phyloP scores from a whole-genome alignment of 2,329 filamentous ascomycete species.

The Allantophomopsis cytisporea region DNA sequence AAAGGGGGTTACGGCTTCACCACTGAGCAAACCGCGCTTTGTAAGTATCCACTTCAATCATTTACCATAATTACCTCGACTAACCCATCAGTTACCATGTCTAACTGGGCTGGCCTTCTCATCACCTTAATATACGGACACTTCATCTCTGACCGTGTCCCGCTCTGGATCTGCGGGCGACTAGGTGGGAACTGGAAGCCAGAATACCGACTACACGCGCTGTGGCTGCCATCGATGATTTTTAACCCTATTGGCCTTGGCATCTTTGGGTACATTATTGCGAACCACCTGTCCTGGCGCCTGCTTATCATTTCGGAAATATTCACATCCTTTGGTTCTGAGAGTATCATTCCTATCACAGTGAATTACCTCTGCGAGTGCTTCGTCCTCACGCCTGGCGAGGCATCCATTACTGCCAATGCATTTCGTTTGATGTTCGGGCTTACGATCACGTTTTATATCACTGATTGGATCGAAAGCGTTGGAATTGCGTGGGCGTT shows the following conservation, averaged over 20 bases:
- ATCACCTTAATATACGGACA: conserved; percentile 2
- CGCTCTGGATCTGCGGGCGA: conserved; percentile 2
- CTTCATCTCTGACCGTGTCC: conserved; percentile 2
- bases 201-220: conserved; percentile 22
- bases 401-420: conserved; percentile 9
- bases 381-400: conserved; percentile 20
- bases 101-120: conserved; percentile 2
- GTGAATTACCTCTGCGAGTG: conserved; percentile 18
- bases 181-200: conserved; percentile 21
- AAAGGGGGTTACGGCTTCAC: conserved; percentile 10
- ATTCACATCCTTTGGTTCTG: conserved; percentile 22
- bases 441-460: not conserved
- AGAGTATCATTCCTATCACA: conserved; percentile 17
- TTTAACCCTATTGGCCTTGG: conserved; percentile 20
- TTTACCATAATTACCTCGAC: not conserved
- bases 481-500: not conserved
- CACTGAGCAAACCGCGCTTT: conserved; percentile 7
- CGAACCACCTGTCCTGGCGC: conserved; percentile 25
- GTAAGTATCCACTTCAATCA: conserved; percentile 3
- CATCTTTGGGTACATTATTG: conserved; percentile 23
- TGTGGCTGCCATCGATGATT: conserved; percentile 17
- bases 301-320: conserved; percentile 25
- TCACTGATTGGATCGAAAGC: not conserved
- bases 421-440: not conserved
- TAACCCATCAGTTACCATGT: not conserved